phyloP scores from a whole-genome alignment of 495 filamentous ascomycete species.

The Podospora conica region DNA sequence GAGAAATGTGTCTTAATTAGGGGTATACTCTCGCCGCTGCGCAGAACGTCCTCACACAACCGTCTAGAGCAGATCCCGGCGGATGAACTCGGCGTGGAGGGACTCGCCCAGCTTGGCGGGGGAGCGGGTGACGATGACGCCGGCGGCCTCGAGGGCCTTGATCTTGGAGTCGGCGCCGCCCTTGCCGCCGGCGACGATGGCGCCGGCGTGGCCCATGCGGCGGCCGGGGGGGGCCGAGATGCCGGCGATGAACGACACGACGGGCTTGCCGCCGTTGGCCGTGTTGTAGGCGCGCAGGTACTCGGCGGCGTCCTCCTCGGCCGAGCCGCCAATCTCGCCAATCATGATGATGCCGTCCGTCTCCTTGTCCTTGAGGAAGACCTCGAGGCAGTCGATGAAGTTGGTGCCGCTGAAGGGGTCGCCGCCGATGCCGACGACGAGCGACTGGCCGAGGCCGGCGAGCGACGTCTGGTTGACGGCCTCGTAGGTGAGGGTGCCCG shows the following conservation, averaged over 20 bases:
- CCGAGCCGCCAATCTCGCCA: slow-evolving; percentile 95
- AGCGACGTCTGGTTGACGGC: slow-evolving; percentile 99
- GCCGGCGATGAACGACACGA: slow-evolving; percentile 96
- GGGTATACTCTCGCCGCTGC: not conserved
- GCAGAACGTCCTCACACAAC: not conserved
- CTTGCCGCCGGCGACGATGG: slow-evolving; percentile 96
- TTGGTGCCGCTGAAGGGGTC: slow-evolving; percentile 98
- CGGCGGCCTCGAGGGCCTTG: slow-evolving; percentile 81
- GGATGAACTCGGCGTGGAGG: slow-evolving; percentile 89
- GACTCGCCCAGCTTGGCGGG: slow-evolving; percentile 88
- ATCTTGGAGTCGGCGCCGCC: slow-evolving; percentile 98
- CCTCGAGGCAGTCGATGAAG: slow-evolving; percentile 97
- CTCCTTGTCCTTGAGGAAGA: slow-evolving; percentile 93
- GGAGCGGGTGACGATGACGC: slow-evolving; percentile 93
- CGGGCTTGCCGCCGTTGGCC: slow-evolving; percentile 75
- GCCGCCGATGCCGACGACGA: slow-evolving; percentile 97
- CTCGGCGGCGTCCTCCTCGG: slow-evolving; percentile 93
- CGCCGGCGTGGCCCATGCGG: slow-evolving; percentile 97
- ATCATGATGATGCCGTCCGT: slow-evolving; percentile 99
- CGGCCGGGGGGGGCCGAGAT: slow-evolving; percentile 94
- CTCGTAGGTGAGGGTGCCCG: slow-evolving; percentile 98
- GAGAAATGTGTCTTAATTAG: slow-evolving; percentile 11
- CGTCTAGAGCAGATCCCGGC: slow-evolving; percentile 82
- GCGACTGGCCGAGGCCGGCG: slow-evolving; percentile 92
- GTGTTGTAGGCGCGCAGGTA: slow-evolving; percentile 90